These are phyloP conservation scores for Pyrenula massariospora DNA, from an alignment of 495 filamentous ascomycete genomes.

Conservation along the genomic window DNA sequence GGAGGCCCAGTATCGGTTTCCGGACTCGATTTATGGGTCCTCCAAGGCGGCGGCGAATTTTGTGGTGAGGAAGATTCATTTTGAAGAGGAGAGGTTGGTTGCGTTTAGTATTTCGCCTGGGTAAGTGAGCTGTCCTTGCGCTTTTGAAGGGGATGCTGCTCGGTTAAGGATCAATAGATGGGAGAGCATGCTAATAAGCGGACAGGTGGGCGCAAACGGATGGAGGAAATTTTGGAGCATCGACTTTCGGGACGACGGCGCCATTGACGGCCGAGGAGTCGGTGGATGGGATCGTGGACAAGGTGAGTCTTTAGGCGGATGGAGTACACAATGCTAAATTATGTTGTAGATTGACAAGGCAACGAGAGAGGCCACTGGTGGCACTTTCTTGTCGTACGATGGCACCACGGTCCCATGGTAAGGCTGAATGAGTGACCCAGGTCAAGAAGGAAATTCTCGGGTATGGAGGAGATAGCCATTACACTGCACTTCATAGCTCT, in stretches of 20 bases:
- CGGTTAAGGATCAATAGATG: too few species aligned
- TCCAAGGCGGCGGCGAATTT: constrained; percentile 27
- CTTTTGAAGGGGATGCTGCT: too few species aligned
- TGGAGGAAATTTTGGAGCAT: constrained; percentile 28
- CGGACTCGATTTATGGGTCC: constrained; percentile 24
- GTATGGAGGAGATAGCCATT: too few species aligned
- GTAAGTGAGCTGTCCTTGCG: too few species aligned
- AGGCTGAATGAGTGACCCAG: too few species aligned
- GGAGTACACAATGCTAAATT: background rate
- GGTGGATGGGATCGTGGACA: background rate
- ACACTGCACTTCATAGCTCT: too few species aligned
- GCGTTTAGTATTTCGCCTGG: constrained; percentile 20
- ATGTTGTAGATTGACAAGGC: background rate
- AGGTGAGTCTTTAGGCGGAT: background rate
- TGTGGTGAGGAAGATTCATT: constrained; percentile 22
- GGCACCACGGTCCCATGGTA: background rate
- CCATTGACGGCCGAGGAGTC: background rate
- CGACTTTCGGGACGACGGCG: constrained; percentile 21
- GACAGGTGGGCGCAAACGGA: constrained; percentile 21
- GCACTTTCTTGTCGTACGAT: background rate
- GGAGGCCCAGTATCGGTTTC: constrained; percentile 10
- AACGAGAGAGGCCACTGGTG: background rate
- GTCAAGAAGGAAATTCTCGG: too few species aligned
- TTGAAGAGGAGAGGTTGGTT: constrained; percentile 23
- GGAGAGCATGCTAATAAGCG: too few species aligned